Evolutionary conservation across 148 eudicot genomes (phyloP).

Genomic region (Rhododendron molle): DNA sequence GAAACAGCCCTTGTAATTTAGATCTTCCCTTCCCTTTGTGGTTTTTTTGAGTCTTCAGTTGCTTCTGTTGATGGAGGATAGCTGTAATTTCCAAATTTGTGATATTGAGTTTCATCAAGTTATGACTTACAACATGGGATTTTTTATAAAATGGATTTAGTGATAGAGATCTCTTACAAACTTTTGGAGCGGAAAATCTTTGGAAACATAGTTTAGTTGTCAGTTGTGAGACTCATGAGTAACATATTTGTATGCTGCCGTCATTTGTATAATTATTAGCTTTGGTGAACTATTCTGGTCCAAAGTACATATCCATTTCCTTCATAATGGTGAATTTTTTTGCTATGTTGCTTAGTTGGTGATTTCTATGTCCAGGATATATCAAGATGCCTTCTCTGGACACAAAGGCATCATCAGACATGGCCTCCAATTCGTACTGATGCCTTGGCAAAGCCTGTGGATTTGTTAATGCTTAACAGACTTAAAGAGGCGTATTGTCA

Average conservation of each 20-base stretch:
- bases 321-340: background rate
- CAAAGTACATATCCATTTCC: background rate
- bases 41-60: background rate
- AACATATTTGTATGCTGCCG: background rate
- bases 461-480: conserved; percentile 78
- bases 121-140: background rate
- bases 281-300: background rate
- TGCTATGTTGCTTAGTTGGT: background rate
- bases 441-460: conserved; percentile 76
- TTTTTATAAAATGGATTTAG: background rate
- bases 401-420: conserved; percentile 97
- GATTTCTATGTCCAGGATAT: conserved; percentile 56
- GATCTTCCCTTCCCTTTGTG: background rate
- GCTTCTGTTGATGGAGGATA: background rate
- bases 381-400: conserved; percentile 96
- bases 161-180: background rate
- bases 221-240: background rate
- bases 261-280: conserved; percentile 6
- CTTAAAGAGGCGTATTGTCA: conserved; percentile 84
- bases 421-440: conserved; percentile 99
- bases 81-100: background rate
- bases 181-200: background rate
- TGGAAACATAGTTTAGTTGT: background rate
- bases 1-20: background rate
- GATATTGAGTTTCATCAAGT: background rate